These are phyloP conservation scores for Phytophthora chlamydospora DNA, from an alignment of 352 stramenopile species.

Conservation along the genomic window DNA sequence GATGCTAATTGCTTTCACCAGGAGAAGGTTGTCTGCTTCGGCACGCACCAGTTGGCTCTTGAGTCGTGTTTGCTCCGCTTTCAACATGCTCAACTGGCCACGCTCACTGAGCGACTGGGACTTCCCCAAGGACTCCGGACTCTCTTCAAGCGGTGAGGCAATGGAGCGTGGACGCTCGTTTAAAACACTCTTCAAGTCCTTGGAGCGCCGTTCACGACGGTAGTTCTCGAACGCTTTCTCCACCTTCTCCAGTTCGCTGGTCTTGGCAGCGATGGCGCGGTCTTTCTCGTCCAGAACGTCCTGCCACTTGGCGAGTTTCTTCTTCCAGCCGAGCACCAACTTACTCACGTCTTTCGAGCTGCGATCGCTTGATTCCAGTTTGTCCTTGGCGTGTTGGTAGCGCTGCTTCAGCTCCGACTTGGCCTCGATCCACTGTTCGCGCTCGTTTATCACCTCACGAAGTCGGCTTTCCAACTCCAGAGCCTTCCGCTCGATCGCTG, in stretches of 20 bases:
- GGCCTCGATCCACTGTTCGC: slow-evolving; percentile 39
- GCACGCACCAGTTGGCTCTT: slow-evolving; percentile 68
- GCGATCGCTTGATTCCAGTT: slow-evolving; percentile 27
- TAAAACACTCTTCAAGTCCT: slow-evolving; percentile 45
- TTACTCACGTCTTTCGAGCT: slow-evolving; percentile 43
- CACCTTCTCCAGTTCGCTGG: slow-evolving; percentile 33
- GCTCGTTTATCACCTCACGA: slow-evolving; percentile 34
- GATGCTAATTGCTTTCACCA: slow-evolving; percentile 70
- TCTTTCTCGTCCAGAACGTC: slow-evolving; percentile 53
- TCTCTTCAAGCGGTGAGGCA: slow-evolving; percentile 1
- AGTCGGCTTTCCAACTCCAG: slow-evolving; percentile 43
- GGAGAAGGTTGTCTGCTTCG: slow-evolving; percentile 64
- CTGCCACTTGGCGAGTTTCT: slow-evolving; percentile 64
- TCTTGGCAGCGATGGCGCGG: slow-evolving; percentile 33
- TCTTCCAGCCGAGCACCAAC: slow-evolving; percentile 54
- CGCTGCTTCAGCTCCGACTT: slow-evolving; percentile 29
- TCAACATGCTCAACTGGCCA: slow-evolving; percentile 42
- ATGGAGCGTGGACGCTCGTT: slow-evolving; percentile 5
- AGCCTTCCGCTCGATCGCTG: slow-evolving; percentile 55
- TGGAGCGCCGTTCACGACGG: slow-evolving; percentile 39
- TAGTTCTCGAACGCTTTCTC: slow-evolving; percentile 37
- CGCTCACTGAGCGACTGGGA: slow-evolving; percentile 21
- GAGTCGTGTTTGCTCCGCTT: slow-evolving; percentile 53
- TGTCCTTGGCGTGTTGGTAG: slow-evolving; percentile 25
- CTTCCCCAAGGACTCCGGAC: slow-evolving; percentile 4